Conservation (phyloP, 148 eudicot species). For the Spergularia marina region DNA sequence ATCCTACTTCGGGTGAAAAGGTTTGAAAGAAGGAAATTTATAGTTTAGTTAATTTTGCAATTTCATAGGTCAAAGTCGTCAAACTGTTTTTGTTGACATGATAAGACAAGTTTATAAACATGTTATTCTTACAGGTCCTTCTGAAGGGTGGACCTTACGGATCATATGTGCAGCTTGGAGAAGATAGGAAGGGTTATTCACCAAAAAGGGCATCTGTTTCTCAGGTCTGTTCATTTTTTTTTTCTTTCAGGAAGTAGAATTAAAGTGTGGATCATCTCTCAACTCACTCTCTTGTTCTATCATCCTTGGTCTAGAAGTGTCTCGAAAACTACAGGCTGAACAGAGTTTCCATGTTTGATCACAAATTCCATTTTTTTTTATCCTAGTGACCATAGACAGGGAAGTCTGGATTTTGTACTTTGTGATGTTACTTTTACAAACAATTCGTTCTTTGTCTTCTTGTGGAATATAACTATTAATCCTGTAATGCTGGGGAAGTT, state of each 20-base stretch:
- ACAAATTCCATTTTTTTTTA: background rate
- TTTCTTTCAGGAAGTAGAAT: background rate
- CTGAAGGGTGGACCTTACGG: constrained; percentile 91
- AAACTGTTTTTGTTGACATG: background rate
- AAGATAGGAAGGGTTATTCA: constrained; percentile 74
- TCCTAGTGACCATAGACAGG: background rate
- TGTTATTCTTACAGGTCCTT: constrained; percentile 48
- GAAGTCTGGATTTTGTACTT: background rate
- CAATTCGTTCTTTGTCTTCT: background rate
- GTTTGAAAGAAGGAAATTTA: constrained; percentile 29
- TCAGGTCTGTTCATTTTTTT: constrained; percentile 38
- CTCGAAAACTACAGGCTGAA: background rate
- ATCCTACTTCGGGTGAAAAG: constrained; percentile 84
- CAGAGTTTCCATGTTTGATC: background rate
- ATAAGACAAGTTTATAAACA: background rate
- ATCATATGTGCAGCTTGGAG: constrained; percentile 90
- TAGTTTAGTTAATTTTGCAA: constrained; percentile 12
- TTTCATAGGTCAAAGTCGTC: background rate
- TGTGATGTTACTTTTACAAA: background rate
- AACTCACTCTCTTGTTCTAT: background rate
- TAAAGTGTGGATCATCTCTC: background rate
- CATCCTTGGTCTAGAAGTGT: background rate
- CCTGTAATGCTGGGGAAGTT: background rate
- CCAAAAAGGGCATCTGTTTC: constrained; percentile 77
- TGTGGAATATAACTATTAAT: background rate